Evolutionary conservation across 228 moss, liverwort and hornwort species (phyloP), one percentile per base, ranked within the genome.

Genomic region (Sphagnum magellanicum): DNA sequence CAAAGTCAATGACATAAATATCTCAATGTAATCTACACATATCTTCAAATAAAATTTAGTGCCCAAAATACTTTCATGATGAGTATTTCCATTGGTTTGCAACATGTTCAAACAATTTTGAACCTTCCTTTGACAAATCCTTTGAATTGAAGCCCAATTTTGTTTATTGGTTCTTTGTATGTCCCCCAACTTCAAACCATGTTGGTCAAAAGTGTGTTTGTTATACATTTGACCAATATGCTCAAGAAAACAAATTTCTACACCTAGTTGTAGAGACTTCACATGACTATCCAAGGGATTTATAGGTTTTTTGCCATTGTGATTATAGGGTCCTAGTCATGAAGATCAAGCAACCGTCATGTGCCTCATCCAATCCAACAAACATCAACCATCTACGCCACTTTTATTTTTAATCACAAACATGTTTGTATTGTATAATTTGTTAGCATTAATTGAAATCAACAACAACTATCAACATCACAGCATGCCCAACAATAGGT

Each of bases 401-500:
- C 13, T 6, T 59, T 4, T 9, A 70, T 5, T 5, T 11, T 9
- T 6, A 70, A 70, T 49, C 70, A 4, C 12, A 0, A 17, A 17
- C 64, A 16, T 7, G 10, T 16, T 7, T 77, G 71, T 6, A 73
- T 59, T 5, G 6, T 5, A 15, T 9, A 70, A 70, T 70, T 58
- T 14, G 55, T 58, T 60, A 70, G 16, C 59, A 59, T 60, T 12
- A 32, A 11, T 60, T 70, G 55, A 7, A 53, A 2, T 49, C 55
- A 8, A 9, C 17, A 6, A 6, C 55, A 48, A 60, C 1, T 58
- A 47, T 70, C 70, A 6, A 53, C 70, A 60, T 70, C 70, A n/a
- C 60, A 16, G 70, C 70, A 70, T 70, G 70, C 10, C 70, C 58
- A 53, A 70, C 59, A 5, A 70, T 17, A 60, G 70, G 58, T 6